Base-by-base conservation (phyloP, 306 rosid genomes). In the Trifolium pratense region DNA sequence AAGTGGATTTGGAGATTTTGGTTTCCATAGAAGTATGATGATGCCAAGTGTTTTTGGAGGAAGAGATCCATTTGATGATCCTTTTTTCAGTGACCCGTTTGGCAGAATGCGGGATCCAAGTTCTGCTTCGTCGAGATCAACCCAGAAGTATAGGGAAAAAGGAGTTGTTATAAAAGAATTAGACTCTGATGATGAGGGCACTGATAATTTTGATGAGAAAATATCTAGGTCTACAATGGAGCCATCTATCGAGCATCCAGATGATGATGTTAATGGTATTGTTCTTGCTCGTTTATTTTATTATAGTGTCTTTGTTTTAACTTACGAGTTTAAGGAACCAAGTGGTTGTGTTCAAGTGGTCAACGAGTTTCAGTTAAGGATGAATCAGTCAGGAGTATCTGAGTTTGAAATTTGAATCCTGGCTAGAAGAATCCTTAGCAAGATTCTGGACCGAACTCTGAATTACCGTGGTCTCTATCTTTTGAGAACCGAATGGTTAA, bases 51-150 rank as follows among this genome's bases (percentile, higher is more conserved):
- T 85, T 48, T 84, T 89, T 67, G 82, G 92, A 57, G 85, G 81
- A 23, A 86, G 92, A 80, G 93, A 85, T 77, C 97, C 96, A 40
- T 89, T 91, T 78, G 92, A 89, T 53, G 97, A 88, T 82, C 91
- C 92, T 43, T 94, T 94, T 80, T 91, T 91, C 73, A 76, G 63
- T 78, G 83, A 83, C 12, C 90, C 96, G 0, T 65, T 85, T 67
- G 83, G 71, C 51, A 82, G 75, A 55, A 60, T 67, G 39, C 67
- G 80, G 26, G 74, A 78, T 76, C 61, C 90, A 31, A 70, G 51
- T 66, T 37, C 71, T 66, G 7, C 23, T 57, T 71, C 84, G 42
- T 66, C 78, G 5, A 51, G 74, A 71, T 21, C 45, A 46, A 55
- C 52, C 37, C 83, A 16, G 46, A 65, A 81, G 59, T 74, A 63